Conservation (phyloP, 1,284 basidiomycete genomes). For the Melampsora americana region DNA sequence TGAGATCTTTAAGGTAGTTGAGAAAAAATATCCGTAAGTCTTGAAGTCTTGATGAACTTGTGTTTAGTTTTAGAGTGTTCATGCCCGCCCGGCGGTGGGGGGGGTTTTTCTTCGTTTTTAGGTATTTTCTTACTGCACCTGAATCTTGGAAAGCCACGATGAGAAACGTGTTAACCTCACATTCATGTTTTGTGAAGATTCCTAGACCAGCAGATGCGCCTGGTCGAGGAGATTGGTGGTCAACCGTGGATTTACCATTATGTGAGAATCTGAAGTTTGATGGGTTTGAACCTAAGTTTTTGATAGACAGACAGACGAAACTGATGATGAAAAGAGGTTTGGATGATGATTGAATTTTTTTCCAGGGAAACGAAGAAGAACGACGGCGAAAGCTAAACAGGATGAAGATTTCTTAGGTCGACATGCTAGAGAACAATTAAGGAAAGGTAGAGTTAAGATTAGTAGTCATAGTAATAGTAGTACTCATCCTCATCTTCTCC, state of each 20-base stretch:
- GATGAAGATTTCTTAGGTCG: slow-evolving; percentile 43
- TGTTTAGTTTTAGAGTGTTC: no score
- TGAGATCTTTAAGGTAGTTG: slow-evolving; percentile 44
- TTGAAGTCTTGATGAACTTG: no score
- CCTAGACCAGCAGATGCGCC: slow-evolving; percentile 26
- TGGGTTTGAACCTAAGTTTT: no score
- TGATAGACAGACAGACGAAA: no score
- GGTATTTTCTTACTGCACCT: slow-evolving; percentile 38
- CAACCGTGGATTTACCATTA: slow-evolving; percentile 34
- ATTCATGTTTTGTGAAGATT: slow-evolving; percentile 44
- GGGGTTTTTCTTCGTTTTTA: slow-evolving; percentile 17
- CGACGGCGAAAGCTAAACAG: slow-evolving; percentile 42
- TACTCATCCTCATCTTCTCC: no score
- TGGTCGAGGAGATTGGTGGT: slow-evolving; percentile 43
- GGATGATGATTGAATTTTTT: no score
- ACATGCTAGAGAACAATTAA: slow-evolving; percentile 30
- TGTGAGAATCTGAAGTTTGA: no score
- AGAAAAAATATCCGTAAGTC: slow-evolving; percentile 45
- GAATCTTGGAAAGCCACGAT: slow-evolving; percentile 44
- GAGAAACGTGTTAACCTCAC: slow-evolving; percentile 42
- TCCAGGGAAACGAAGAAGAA: slow-evolving; percentile 43
- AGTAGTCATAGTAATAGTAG: no score
- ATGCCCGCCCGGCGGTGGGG: no score
- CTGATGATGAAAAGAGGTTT: no score
- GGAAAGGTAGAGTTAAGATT: not conserved